These are phyloP conservation scores for Vaccinium myrtillus DNA, from an alignment of 148 eudicot genomes.

Conservation along the genomic window DNA sequence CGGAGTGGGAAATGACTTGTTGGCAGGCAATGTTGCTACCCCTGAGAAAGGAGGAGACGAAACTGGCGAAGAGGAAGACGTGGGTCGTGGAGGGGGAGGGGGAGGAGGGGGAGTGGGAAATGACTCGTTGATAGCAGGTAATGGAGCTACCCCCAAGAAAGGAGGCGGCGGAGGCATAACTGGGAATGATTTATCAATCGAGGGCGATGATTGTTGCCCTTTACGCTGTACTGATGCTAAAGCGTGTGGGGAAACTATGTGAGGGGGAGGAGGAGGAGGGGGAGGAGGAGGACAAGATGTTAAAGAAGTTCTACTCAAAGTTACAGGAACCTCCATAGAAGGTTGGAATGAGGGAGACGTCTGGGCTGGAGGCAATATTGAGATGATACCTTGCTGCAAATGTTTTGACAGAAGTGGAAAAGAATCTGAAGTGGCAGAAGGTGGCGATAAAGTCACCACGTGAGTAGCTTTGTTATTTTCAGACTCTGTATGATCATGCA, in stretches of 20 bases:
- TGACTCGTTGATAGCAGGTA: not conserved
- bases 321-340: conserved; percentile 9
- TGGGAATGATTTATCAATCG: conserved; percentile 1
- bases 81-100: not conserved
- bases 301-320: not conserved
- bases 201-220: conserved; percentile 3
- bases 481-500: conserved; percentile 50
- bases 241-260: not conserved
- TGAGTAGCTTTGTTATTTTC: conserved; percentile 27
- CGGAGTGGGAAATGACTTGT: not conserved
- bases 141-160: conserved; percentile 1
- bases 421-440: conserved; percentile 32
- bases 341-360: conserved; percentile 16
- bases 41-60: conserved; percentile 13
- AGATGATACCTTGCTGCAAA: conserved; percentile 17
- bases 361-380: conserved; percentile 13
- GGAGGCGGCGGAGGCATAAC: conserved; percentile 22
- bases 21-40: not conserved
- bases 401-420: conserved; percentile 24
- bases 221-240: conserved; percentile 1
- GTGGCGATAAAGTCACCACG: conserved; percentile 24
- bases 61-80: not conserved
- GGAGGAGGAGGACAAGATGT: conserved; percentile 5
- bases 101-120: not conserved
- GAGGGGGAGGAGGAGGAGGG: conserved; percentile 22